phyloP scores from a whole-genome alignment of 2,329 filamentous ascomycete genomes.

The Aspergillus felis region DNA sequence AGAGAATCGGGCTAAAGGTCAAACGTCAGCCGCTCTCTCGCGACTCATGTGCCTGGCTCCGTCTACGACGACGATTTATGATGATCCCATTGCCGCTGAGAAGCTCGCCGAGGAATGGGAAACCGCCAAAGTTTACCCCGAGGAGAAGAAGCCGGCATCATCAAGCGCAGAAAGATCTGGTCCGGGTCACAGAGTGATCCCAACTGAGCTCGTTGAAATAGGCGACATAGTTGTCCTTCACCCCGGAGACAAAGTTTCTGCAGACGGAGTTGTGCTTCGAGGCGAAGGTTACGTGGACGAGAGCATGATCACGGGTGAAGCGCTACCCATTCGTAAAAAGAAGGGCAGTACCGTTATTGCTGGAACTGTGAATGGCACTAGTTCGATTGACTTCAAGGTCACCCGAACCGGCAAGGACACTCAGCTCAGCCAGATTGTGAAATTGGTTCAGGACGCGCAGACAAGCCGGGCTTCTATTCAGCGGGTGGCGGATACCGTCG shows the following conservation, averaged over 20 bases:
- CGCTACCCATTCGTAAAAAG: slow-evolving; percentile 88
- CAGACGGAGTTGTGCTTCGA: slow-evolving; percentile 79
- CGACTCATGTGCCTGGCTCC: slow-evolving; percentile 92
- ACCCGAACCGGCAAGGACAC: slow-evolving; percentile 91
- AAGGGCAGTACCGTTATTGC: slow-evolving; percentile 78
- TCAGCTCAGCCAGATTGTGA: slow-evolving; percentile 95
- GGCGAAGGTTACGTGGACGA: slow-evolving; percentile 95
- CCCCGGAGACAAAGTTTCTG: slow-evolving; percentile 94
- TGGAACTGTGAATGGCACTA: slow-evolving; percentile 92
- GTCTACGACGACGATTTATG: slow-evolving; percentile 95
- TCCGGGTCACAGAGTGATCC: slow-evolving; percentile 75
- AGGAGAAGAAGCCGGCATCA: slow-evolving; percentile 10
- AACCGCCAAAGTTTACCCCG: slow-evolving; percentile 4
- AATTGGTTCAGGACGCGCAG: slow-evolving; percentile 95
- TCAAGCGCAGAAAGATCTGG: slow-evolving; percentile 40
- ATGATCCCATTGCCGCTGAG: slow-evolving; percentile 86
- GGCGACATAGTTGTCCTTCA: slow-evolving; percentile 90
- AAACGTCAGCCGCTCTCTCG: slow-evolving; percentile 91
- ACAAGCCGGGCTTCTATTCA: slow-evolving; percentile 93
- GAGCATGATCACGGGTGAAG: slow-evolving; percentile 97
- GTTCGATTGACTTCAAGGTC: slow-evolving; percentile 86
- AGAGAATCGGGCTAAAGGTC: slow-evolving; percentile 91
- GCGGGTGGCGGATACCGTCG: slow-evolving; percentile 81
- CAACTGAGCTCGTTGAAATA: slow-evolving; percentile 90
- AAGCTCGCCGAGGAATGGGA: slow-evolving; percentile 83